Conservation (phyloP, 371 early-diverging fungal genomes). For the Mortierella sp. region DNA sequence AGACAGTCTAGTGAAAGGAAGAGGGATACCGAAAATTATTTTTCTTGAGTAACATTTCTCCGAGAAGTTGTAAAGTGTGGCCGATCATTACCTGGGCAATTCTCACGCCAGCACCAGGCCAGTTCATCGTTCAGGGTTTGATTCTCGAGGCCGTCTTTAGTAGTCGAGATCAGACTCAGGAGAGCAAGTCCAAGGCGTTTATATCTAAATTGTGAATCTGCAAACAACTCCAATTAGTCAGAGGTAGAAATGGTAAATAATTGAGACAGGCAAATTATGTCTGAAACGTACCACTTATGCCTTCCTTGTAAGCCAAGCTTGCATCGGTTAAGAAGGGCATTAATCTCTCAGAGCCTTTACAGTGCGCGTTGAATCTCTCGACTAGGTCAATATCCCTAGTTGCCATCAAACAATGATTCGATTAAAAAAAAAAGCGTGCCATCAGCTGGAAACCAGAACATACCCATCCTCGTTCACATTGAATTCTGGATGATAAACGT, state of each 20-base stretch:
- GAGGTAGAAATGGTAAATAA: too few species aligned
- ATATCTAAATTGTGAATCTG: constrained; percentile 47
- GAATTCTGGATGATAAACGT: constrained; percentile 62
- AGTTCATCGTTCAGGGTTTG: constrained; percentile 56
- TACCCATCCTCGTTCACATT: constrained; percentile 61
- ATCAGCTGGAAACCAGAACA: too few species aligned
- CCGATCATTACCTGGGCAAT: constrained; percentile 56
- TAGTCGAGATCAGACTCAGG: constrained; percentile 52
- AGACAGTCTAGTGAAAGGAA: constrained; percentile 44
- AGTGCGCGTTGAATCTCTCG: constrained; percentile 55
- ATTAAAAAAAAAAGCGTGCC: too few species aligned
- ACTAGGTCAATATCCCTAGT: constrained; percentile 57
- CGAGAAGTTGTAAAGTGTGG: too few species aligned
- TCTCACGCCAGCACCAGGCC: constrained; percentile 61
- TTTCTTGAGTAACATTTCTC: too few species aligned
- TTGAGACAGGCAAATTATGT: too few species aligned
- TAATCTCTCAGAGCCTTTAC: constrained; percentile 53
- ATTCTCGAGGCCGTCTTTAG: constrained; percentile 44
- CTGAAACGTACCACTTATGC: constrained; percentile 34
- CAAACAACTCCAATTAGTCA: neutral
- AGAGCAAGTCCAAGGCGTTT: constrained; percentile 52
- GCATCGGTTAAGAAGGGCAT: constrained; percentile 56
- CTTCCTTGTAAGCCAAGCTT: constrained; percentile 51
- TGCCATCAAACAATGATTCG: neutral
- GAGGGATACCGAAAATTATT: too few species aligned